A percentile compares a stretch with the other conserved stretches of the same genome.
These are phyloP conservation scores for Lathyrus sativus DNA, from an alignment of 306 rosid species.

Conservation along the genomic window DNA sequence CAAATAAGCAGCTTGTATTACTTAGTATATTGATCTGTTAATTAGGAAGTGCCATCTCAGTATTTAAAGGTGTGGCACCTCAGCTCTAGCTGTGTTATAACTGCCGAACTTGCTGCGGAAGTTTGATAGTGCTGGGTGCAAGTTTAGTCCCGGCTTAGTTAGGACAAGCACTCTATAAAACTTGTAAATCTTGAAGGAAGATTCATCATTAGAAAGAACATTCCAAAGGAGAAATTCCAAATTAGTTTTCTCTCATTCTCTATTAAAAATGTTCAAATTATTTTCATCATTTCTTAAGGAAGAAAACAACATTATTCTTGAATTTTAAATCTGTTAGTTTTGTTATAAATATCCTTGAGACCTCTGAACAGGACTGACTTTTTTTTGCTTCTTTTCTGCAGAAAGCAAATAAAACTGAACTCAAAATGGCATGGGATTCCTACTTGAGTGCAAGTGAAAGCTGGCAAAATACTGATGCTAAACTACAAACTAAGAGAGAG, in stretches of 20 bases:
- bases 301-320: constrained; percentile 21
- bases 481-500: constrained; percentile 59
- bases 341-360: constrained; percentile 4
- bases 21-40: neutral
- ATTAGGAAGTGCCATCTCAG: neutral
- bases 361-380: constrained; percentile 2
- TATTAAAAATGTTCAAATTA: neutral
- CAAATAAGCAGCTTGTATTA: neutral
- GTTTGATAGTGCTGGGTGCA: neutral
- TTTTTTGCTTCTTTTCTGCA: constrained; percentile 41
- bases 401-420: constrained; percentile 62
- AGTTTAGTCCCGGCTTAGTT: neutral
- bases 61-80: neutral
- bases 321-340: constrained; percentile 1
- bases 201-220: neutral
- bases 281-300: constrained; percentile 26
- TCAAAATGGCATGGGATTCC: constrained; percentile 65
- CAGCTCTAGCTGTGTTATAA: neutral
- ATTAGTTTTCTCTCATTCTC: constrained; percentile 2
- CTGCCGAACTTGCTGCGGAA: neutral
- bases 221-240: neutral
- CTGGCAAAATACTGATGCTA: constrained; percentile 68
- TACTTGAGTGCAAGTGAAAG: constrained; percentile 68
- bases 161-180: neutral
- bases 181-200: neutral